phyloP scores from a whole-genome alignment of 164 flowering plant genomes.

The Liriodendron chinense region DNA sequence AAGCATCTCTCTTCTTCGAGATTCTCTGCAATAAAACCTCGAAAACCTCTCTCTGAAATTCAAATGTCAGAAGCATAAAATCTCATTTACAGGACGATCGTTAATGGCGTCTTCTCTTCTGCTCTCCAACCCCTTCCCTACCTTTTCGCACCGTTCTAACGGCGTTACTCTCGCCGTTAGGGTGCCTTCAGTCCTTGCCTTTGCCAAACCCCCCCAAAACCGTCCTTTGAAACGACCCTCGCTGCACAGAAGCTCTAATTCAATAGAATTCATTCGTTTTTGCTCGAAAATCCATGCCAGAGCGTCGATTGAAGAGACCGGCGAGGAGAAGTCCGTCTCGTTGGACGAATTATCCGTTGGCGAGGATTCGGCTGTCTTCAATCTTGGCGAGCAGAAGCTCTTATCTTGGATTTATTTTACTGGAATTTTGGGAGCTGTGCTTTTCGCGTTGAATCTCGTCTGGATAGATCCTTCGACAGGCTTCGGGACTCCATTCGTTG shows the following conservation, averaged over 20 bases:
- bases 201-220: slow-evolving; percentile 5
- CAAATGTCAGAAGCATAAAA: neutral
- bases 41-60: neutral
- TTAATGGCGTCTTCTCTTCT: slow-evolving; percentile 31
- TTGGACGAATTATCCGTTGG: slow-evolving; percentile 33
- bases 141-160: slow-evolving; percentile 10
- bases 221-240: neutral
- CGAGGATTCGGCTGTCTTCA: slow-evolving; percentile 82
- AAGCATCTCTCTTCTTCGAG: slow-evolving; percentile 1
- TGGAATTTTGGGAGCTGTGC: slow-evolving; percentile 65
- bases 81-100: neutral
- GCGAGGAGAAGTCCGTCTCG: slow-evolving; percentile 7
- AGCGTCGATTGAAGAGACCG: slow-evolving; percentile 27
- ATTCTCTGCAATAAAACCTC: neutral
- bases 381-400: slow-evolving; percentile 61
- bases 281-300: slow-evolving; percentile 16
- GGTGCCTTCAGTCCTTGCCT: neutral
- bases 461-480: slow-evolving; percentile 88
- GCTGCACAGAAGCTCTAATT: neutral
- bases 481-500: slow-evolving; percentile 48
- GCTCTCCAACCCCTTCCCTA: slow-evolving; percentile 11
- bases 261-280: slow-evolving; percentile 1
- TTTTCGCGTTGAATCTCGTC: slow-evolving; percentile 55
- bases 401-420: slow-evolving; percentile 82
- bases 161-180: neutral